A percentile compares a stretch with the other conserved stretches of the same genome.
Conservation (phyloP, 2,329 filamentous ascomycete genomes). For the Didymella pinodella region DNA sequence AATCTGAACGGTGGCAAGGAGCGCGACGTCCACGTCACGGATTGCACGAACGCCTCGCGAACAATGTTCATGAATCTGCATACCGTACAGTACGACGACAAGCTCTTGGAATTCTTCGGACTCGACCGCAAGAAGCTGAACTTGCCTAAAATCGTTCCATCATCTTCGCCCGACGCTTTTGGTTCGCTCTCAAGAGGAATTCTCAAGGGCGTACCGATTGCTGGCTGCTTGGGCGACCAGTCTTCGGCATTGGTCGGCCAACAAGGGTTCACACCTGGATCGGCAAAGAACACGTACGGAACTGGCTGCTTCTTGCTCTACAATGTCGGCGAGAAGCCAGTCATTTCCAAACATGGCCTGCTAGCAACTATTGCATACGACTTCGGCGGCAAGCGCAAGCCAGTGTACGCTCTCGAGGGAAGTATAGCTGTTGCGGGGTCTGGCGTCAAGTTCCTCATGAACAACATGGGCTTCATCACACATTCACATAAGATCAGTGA, state of each 20-base stretch:
- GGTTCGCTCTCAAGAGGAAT: slow-evolving; percentile 71
- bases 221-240: slow-evolving; percentile 88
- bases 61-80: slow-evolving; percentile 84
- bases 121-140: slow-evolving; percentile 75
- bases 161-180: slow-evolving; percentile 76
- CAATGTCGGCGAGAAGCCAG: slow-evolving; percentile 84
- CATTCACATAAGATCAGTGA: slow-evolving; percentile 70
- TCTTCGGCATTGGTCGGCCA: slow-evolving; percentile 87
- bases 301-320: slow-evolving; percentile 90
- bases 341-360: slow-evolving; percentile 83
- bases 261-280: slow-evolving; percentile 80
- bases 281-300: slow-evolving; percentile 90
- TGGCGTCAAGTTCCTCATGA: slow-evolving; percentile 74
- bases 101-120: slow-evolving; percentile 79
- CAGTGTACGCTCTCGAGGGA: slow-evolving; percentile 82
- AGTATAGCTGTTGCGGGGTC: slow-evolving; percentile 84
- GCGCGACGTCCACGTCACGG: slow-evolving; percentile 78
- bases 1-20: slow-evolving; percentile 77
- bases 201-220: slow-evolving; percentile 74
- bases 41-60: slow-evolving; percentile 85
- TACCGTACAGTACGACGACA: slow-evolving; percentile 80
- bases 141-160: slow-evolving; percentile 84
- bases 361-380: slow-evolving; percentile 89
- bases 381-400: slow-evolving; percentile 71
- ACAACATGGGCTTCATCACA: slow-evolving; percentile 70